phyloP scores from a whole-genome alignment of 2,329 filamentous ascomycete genomes.

The Triangularia setosa region DNA sequence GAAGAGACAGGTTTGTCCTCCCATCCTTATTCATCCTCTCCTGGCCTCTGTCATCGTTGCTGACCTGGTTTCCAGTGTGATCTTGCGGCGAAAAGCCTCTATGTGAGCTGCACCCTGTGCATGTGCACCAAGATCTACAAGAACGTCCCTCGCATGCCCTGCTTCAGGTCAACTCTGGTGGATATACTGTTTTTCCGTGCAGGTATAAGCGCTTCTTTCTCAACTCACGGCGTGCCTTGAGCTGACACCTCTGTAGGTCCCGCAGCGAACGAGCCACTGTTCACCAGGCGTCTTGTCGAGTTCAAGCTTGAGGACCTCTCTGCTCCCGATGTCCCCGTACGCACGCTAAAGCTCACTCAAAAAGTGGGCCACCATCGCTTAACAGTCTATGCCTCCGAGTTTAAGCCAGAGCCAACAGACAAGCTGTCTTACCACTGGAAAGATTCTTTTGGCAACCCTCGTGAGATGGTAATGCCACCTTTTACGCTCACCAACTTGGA shows the following conservation, averaged over 20 bases:
- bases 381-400: conserved; percentile 25
- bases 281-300: conserved; percentile 13
- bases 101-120: conserved; percentile 21
- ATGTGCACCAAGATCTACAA: conserved; percentile 20
- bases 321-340: conserved; percentile 15
- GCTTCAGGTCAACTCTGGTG: conserved; percentile 18
- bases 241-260: conserved; percentile 15
- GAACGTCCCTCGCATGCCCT: conserved; percentile 18
- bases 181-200: conserved; percentile 23
- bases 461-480: conserved; percentile 19
- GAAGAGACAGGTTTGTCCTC: conserved; percentile 20
- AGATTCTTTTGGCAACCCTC: conserved; percentile 8
- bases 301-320: conserved; percentile 19
- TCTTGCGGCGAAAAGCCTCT: conserved; percentile 17
- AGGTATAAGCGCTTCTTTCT: conserved; percentile 9
- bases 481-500: conserved; percentile 22
- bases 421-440: conserved; percentile 22
- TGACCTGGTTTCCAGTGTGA: conserved; percentile 19
- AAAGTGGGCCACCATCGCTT: conserved; percentile 19
- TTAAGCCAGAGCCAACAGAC: conserved; percentile 19
- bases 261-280: conserved; percentile 24
- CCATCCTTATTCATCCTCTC: not conserved
- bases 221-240: not conserved
- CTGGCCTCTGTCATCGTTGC: not conserved
- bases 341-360: conserved; percentile 21